Conservation (phyloP, 768 basidiomycete genomes). For the Suillus placidus region DNA sequence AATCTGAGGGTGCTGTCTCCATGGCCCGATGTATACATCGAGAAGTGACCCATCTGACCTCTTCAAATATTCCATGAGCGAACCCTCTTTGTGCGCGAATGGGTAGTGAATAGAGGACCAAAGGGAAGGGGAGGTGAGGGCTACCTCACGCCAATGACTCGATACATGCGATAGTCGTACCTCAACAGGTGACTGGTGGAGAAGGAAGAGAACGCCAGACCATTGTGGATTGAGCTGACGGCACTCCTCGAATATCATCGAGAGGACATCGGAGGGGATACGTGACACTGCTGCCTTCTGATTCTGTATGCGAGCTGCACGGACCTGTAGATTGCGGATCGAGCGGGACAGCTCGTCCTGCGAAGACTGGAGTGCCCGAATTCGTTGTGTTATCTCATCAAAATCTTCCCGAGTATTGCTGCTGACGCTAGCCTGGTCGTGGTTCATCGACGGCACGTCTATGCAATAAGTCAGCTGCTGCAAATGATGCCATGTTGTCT, state of each 20-base stretch:
- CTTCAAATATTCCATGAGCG: slow-evolving; percentile 34
- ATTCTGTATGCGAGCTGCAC: slow-evolving; percentile 36
- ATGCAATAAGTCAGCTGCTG: slow-evolving; percentile 12
- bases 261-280: slow-evolving; percentile 34
- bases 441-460: slow-evolving; percentile 23
- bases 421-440: slow-evolving; percentile 25
- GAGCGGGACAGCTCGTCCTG: slow-evolving; percentile 30
- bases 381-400: slow-evolving; percentile 28
- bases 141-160: slow-evolving; percentile 37
- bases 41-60: slow-evolving; percentile 35
- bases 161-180: slow-evolving; percentile 38
- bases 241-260: slow-evolving; percentile 35
- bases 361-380: slow-evolving; percentile 30
- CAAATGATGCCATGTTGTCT: slow-evolving; percentile 3
- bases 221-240: slow-evolving; percentile 35
- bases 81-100: slow-evolving; percentile 32
- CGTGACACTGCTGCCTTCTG: slow-evolving; percentile 29
- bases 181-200: slow-evolving; percentile 36
- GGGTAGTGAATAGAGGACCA: slow-evolving; percentile 39
- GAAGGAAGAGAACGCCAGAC: slow-evolving; percentile 34
- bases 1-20: slow-evolving; percentile 34
- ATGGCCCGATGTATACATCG: slow-evolving; percentile 36
- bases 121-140: slow-evolving; percentile 36
- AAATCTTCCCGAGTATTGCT: slow-evolving; percentile 24
- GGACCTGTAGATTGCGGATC: slow-evolving; percentile 31